Evolutionary conservation across 1,284 basidiomycete species (phyloP).

Genomic region (Flammula alnicola): DNA sequence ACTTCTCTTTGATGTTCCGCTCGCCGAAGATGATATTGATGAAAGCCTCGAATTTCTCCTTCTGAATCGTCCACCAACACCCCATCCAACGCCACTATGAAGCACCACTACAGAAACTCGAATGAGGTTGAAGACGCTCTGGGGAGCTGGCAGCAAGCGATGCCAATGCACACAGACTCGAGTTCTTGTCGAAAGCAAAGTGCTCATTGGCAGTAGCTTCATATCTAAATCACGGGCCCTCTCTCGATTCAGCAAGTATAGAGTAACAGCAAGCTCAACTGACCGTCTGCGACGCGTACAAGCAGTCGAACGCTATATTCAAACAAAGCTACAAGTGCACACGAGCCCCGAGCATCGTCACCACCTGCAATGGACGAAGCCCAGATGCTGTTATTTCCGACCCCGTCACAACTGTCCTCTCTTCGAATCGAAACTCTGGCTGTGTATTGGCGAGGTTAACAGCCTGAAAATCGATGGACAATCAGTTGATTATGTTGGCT

Average conservation of each 20-base stretch:
- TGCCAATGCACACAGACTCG: neutral
- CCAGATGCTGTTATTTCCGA: slow-evolving; percentile 1
- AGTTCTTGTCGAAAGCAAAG: neutral
- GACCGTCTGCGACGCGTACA: too few relatives aligned
- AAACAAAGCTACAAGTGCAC: too few relatives aligned
- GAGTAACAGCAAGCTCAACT: too few relatives aligned
- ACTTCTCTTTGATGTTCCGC: slow-evolving; percentile 20
- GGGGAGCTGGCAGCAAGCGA: slow-evolving; percentile 1
- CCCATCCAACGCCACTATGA: neutral
- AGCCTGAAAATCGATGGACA: slow-evolving; percentile 18
- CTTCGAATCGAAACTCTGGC: slow-evolving; percentile 21
- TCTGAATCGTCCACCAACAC: neutral
- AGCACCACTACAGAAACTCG: neutral
- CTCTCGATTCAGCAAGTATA: slow-evolving; percentile 11
- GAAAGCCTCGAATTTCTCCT: slow-evolving; percentile 10
- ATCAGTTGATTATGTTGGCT: slow-evolving; percentile 20
- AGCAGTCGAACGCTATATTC: too few relatives aligned
- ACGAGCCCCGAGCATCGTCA: neutral
- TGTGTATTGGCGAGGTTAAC: slow-evolving; percentile 31
- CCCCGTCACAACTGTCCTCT: slow-evolving; percentile 25
- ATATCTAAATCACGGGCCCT: slow-evolving; percentile 19
- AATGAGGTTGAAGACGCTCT: slow-evolving; percentile 20
- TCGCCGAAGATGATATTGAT: slow-evolving; percentile 24
- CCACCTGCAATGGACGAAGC: neutral
- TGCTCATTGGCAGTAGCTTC: slow-evolving; percentile 16